Percentiles rank a stretch among this genome's conserved stretches.
Conservation (phyloP, 768 basidiomycete genomes). For the Candolleomyces aberdarensis region DNA sequence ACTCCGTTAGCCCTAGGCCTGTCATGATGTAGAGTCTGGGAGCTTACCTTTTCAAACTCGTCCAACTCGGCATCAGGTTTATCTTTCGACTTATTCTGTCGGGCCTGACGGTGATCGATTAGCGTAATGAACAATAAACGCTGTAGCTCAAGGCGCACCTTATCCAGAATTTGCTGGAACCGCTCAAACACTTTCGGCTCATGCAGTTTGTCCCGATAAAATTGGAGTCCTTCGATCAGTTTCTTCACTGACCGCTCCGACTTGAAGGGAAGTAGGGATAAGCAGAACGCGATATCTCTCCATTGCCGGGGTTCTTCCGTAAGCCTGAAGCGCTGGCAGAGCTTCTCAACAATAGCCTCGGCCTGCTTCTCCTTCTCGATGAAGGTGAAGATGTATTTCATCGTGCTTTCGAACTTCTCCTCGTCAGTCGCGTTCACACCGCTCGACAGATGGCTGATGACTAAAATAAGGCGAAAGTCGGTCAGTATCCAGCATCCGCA, state of each 20-base stretch:
- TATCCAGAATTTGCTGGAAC: conserved; percentile 89
- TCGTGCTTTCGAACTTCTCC: conserved; percentile 85
- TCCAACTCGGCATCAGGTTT: conserved; percentile 93
- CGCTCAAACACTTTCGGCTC: conserved; percentile 76
- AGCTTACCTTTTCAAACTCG: conserved; percentile 83
- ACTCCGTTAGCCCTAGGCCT: background rate
- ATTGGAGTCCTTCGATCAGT: conserved; percentile 86
- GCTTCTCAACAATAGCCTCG: conserved; percentile 94
- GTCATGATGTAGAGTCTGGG: background rate
- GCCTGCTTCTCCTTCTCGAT: conserved; percentile 99
- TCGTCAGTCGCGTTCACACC: conserved; percentile 93
- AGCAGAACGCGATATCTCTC: conserved; percentile 95
- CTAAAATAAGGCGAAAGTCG: conserved; percentile 32
- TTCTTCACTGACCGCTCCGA: conserved; percentile 96
- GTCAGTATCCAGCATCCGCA: background rate
- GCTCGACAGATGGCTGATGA: conserved; percentile 92
- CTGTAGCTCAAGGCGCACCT: conserved; percentile 43
- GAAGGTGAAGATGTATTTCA: conserved; percentile 93
- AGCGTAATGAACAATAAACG: background rate
- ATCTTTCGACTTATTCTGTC: conserved; percentile 86
- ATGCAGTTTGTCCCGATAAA: conserved; percentile 95
- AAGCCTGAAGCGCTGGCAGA: conserved; percentile 92
- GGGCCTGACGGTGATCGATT: conserved; percentile 45
- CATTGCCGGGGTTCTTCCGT: conserved; percentile 91
- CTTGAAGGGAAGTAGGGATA: conserved; percentile 94